Conservation (phyloP, 106 monocot genomes). For the Dendrobium nobile region DNA sequence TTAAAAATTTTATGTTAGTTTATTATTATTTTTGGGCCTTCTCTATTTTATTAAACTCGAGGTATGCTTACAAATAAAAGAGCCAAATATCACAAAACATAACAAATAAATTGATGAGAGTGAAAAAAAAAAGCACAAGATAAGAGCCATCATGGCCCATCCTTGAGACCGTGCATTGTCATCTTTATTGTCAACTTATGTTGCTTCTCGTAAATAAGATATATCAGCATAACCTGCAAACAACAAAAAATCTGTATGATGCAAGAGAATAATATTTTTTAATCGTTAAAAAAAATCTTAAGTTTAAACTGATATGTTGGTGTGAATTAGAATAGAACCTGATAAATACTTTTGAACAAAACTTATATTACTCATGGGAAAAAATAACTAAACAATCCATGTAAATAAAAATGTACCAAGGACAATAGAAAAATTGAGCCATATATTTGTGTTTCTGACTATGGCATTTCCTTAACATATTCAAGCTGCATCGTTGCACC, state of each 20-base stretch:
- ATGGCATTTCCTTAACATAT: slow-evolving; percentile 76
- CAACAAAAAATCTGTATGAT: not conserved
- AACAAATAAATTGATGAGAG: slow-evolving; percentile 57
- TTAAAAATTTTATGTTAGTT: no score
- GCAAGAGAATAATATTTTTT: no score
- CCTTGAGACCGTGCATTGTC: slow-evolving; percentile 91
- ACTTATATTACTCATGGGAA: slow-evolving; percentile 43
- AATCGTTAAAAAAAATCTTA: no score
- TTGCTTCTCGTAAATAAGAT: slow-evolving; percentile 77
- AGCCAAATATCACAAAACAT: slow-evolving; percentile 63
- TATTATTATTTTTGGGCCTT: no score
- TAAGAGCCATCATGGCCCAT: slow-evolving; percentile 74
- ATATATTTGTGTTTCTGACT: slow-evolving; percentile 27
- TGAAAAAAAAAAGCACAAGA: slow-evolving; percentile 63
- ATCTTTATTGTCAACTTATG: slow-evolving; percentile 70
- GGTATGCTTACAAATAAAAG: slow-evolving; percentile 54
- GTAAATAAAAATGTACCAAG: slow-evolving; percentile 65
- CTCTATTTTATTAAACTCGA: no score
- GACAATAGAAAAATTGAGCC: slow-evolving; percentile 55
- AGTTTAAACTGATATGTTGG: no score
- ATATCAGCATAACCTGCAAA: slow-evolving; percentile 50
- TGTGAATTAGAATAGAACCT: no score
- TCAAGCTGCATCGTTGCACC: slow-evolving; percentile 38
- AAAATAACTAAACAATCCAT: slow-evolving; percentile 59
- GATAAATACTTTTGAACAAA: no score